A percentile compares a stretch with the other conserved stretches of the same genome.
Evolutionary conservation across 305 asterid genomes (phyloP).

Genomic region (Fraxinus nigra): DNA sequence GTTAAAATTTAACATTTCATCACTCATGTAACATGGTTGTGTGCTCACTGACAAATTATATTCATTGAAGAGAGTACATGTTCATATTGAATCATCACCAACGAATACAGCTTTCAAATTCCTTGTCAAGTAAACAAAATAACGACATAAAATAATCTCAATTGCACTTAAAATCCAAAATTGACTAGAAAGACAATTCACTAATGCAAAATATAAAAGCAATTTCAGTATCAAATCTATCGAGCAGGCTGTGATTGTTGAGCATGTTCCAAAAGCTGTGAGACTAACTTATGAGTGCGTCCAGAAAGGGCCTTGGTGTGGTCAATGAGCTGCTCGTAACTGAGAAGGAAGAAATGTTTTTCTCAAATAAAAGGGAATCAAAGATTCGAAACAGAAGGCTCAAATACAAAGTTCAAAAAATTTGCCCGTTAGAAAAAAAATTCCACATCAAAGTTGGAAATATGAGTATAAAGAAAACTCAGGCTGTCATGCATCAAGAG

Average conservation of each 20-base stretch:
- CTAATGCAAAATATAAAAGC: slow-evolving; percentile 9
- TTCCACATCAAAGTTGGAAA: not conserved
- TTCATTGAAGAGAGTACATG: not conserved
- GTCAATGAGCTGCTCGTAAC: slow-evolving; percentile 89
- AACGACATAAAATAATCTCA: not conserved
- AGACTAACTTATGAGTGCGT: slow-evolving; percentile 75
- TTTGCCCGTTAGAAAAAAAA: not conserved
- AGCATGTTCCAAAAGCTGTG: slow-evolving; percentile 78
- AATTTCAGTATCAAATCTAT: slow-evolving; percentile 23
- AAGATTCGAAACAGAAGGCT: not conserved
- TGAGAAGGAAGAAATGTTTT: slow-evolving; percentile 30
- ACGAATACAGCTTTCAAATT: not conserved
- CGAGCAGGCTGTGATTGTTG: slow-evolving; percentile 75
- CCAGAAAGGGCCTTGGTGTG: slow-evolving; percentile 82
- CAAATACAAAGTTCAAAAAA: not conserved
- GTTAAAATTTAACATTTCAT: not conserved
- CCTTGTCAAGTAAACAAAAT: not conserved
- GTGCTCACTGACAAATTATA: not conserved
- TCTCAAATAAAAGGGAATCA: slow-evolving; percentile 18
- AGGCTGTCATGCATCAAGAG: not conserved
- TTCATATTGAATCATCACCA: not conserved
- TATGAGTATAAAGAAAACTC: not conserved
- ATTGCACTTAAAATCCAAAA: not conserved
- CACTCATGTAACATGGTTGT: not conserved
- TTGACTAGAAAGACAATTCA: not conserved